Base-by-base conservation (phyloP, 306 rosid genomes). In the Prunus kanzakura region DNA sequence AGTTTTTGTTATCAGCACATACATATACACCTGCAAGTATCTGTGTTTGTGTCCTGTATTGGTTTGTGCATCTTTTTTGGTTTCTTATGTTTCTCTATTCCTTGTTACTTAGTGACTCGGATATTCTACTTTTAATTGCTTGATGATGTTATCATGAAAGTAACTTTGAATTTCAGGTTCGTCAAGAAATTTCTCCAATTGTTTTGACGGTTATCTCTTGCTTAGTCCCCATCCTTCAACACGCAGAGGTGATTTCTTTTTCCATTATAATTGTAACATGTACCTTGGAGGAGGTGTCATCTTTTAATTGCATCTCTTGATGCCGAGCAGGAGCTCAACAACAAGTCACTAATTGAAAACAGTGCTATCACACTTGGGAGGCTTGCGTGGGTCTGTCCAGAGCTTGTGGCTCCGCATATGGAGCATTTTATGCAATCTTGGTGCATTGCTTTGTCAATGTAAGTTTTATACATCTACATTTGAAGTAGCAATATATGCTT, bases 351-450 rank as follows among this genome's bases (percentile, higher is more conserved):
- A 30, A 81, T 89, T 73, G 98, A 96, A 81, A 96, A 96, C 74
- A 89, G 97, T 86, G 99, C 99, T 67, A 96, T 96, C 77, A 96
- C 99, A 60, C 89, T 96, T 76, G 99, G 99, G 83, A 93, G 99
- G 87, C 86, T 96, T 85, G 98, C 94, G 22, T 96, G 98, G 98
- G 99, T 88, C 78, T 96, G 96, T 79, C 99, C 99, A 22, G 97
- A 93, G 80, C 87, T 88, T 84, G 98, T 93, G 73, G 86, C 98
- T 27, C 98, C 98, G 10, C 97, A 93, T 85, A 96, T 93, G 98
- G 98, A 96, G 83, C 98, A 93, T 88, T 96, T 96, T 84, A 93
- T 96, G 96, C 91, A 93, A 76, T 69, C 91, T 45, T 96, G 99
- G 99, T 96, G 99, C 97, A 83, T 75, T 79, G 98, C 99, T 72